Percentiles rank a stretch among this genome's conserved stretches.
phyloP scores from a whole-genome alignment of 148 eudicot genomes.

The Heliamphora exappendiculata region DNA sequence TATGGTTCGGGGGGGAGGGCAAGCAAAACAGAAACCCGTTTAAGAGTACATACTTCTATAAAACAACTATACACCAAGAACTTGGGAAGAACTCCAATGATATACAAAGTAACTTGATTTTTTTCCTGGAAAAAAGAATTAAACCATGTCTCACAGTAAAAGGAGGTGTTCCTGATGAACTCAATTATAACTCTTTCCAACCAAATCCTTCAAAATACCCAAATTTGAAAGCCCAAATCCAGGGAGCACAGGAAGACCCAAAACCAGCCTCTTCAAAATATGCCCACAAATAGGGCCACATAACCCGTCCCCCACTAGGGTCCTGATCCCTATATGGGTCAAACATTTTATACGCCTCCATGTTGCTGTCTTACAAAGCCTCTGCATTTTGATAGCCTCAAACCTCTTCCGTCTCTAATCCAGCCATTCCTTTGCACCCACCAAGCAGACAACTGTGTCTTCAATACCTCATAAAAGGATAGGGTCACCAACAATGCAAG shows the following conservation, averaged over 20 bases:
- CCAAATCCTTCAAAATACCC: conserved; percentile 77
- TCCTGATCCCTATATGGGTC: conserved; percentile 87
- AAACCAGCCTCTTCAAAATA: conserved; percentile 83
- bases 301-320: conserved; percentile 87
- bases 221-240: conserved; percentile 59
- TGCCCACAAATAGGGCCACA: conserved; percentile 98
- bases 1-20: too few species aligned
- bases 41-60: too few species aligned
- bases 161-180: too few species aligned
- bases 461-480: conserved; percentile 89
- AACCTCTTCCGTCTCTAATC: conserved; percentile 79
- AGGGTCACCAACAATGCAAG: conserved; percentile 75
- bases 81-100: too few species aligned
- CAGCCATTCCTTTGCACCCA: conserved; percentile 67
- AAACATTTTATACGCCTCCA: conserved; percentile 88
- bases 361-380: conserved; percentile 82
- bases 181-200: conserved; percentile 84
- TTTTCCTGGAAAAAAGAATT: too few species aligned
- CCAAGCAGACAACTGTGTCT: conserved; percentile 94
- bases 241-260: conserved; percentile 78
- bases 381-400: conserved; percentile 89
- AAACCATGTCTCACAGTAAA: too few species aligned
- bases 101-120: too few species aligned
- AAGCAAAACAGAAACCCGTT: too few species aligned
- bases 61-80: too few species aligned